A percentile compares a stretch with the other conserved stretches of the same genome.
Evolutionary conservation across 2,329 filamentous ascomycete genomes (phyloP).

Genomic region (Huntiella savannae): DNA sequence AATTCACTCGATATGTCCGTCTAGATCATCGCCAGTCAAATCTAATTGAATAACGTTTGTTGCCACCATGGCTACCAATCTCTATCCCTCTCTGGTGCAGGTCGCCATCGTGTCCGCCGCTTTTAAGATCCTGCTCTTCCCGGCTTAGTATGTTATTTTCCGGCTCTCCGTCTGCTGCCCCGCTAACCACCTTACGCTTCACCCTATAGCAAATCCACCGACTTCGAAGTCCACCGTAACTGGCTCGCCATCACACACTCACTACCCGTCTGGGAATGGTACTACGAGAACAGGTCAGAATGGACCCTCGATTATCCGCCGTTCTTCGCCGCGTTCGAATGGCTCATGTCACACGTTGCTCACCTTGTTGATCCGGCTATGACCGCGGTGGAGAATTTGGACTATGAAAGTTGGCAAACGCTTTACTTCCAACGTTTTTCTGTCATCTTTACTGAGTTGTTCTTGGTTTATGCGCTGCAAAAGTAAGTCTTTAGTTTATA

Average conservation of each 20-base stretch:
- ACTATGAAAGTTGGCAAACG: conserved; percentile 83
- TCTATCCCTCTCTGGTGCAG: conserved; percentile 75
- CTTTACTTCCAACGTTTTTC: conserved; percentile 83
- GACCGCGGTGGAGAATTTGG: conserved; percentile 61
- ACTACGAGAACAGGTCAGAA: conserved; percentile 93
- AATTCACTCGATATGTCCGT: no score
- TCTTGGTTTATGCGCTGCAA: conserved; percentile 67
- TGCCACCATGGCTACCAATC: conserved; percentile 19
- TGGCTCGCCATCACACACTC: conserved; percentile 94
- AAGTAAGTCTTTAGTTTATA: conserved; percentile 25
- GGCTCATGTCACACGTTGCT: conserved; percentile 67
- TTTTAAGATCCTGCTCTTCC: conserved; percentile 81
- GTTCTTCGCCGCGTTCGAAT: conserved; percentile 96
- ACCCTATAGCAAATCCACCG: conserved; percentile 69
- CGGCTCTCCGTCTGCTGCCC: neutral
- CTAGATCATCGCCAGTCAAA: no score
- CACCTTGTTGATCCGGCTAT: conserved; percentile 61
- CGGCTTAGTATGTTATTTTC: conserved; percentile 60
- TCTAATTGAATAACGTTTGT: no score
- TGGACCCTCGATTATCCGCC: conserved; percentile 98
- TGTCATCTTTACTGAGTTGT: conserved; percentile 68
- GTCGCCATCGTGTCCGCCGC: conserved; percentile 72
- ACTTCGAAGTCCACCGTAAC: conserved; percentile 97
- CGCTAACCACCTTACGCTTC: conserved; percentile 1
- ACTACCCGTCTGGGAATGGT: conserved; percentile 75